Conservation (phyloP, 306 rosid species). For the Pterocarpus santalinus region DNA sequence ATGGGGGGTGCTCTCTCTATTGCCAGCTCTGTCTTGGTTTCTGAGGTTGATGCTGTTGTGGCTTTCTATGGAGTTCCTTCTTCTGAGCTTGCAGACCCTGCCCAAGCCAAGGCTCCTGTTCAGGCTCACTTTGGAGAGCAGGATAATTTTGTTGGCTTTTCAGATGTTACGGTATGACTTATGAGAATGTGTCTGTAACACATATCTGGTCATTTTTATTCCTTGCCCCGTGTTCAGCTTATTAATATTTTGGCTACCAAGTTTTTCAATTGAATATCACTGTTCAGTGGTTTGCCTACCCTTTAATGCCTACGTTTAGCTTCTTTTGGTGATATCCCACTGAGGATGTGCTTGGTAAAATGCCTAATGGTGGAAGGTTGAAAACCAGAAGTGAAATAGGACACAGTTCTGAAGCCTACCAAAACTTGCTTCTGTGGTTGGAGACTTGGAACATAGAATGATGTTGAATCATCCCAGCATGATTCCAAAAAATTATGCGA, state of each 20-base stretch:
- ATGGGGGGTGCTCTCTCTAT: constrained; percentile 99
- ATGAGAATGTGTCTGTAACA: constrained; percentile 20
- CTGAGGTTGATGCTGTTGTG: constrained; percentile 87
- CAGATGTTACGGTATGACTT: constrained; percentile 80
- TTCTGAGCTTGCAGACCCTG: constrained; percentile 92
- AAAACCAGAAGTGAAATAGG: too few relatives aligned
- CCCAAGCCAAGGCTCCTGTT: constrained; percentile 85
- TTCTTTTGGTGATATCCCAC: too few relatives aligned
- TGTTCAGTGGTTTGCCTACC: too few relatives aligned
- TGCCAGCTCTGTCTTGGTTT: constrained; percentile 92
- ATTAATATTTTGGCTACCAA: neutral
- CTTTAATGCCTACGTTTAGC: too few relatives aligned
- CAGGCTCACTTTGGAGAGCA: constrained; percentile 99
- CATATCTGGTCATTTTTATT: neutral
- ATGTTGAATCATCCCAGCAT: neutral
- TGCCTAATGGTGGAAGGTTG: too few relatives aligned
- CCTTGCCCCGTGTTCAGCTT: neutral
- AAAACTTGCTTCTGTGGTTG: neutral
- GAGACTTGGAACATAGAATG: neutral
- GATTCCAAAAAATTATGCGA: neutral
- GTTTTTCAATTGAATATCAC: neutral
- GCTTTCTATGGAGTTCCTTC: constrained; percentile 94
- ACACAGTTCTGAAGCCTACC: too few relatives aligned
- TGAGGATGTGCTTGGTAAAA: too few relatives aligned
- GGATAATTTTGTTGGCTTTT: constrained; percentile 86